phyloP scores from a whole-genome alignment of 225 moss, liverwort and hornwort genomes.

The Thuidium tamariscinum region DNA sequence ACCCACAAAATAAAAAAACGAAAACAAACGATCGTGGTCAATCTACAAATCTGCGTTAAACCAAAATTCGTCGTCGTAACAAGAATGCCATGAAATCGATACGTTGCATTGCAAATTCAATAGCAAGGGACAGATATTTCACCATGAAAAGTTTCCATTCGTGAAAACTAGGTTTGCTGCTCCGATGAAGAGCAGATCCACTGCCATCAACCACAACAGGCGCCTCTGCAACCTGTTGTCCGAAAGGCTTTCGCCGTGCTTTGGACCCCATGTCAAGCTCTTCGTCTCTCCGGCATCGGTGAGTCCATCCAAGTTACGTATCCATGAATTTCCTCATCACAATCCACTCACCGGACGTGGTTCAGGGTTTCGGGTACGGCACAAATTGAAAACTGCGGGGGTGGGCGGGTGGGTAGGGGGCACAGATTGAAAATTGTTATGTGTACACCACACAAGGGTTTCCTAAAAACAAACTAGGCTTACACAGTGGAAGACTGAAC shows the following conservation, averaged over 20 bases:
- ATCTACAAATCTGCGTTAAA: background rate
- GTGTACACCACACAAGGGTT: too few relatives aligned
- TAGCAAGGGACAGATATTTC: background rate
- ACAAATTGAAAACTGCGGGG: too few relatives aligned
- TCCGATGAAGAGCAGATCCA: background rate
- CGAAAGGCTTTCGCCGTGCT: conserved; percentile 4
- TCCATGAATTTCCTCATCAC: background rate
- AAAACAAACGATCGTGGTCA: background rate
- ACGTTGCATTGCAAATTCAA: background rate
- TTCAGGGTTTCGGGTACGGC: background rate
- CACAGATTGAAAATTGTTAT: background rate
- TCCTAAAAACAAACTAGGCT: background rate
- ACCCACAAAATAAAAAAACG: background rate
- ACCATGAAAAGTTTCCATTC: conserved; percentile 64
- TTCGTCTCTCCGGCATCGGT: background rate
- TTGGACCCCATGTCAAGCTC: background rate
- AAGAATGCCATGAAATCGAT: background rate
- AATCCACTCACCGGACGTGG: background rate
- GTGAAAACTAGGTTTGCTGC: conserved; percentile 34
- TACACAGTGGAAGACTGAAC: background rate
- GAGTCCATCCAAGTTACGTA: background rate
- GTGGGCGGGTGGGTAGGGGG: too few relatives aligned
- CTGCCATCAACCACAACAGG: conserved; percentile 38
- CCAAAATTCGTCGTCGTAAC: background rate
- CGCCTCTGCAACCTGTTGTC: conserved; percentile 17